Evolutionary conservation across 2,329 filamentous ascomycete species (phyloP).

Genomic region (Verticillium albo-atrum): DNA sequence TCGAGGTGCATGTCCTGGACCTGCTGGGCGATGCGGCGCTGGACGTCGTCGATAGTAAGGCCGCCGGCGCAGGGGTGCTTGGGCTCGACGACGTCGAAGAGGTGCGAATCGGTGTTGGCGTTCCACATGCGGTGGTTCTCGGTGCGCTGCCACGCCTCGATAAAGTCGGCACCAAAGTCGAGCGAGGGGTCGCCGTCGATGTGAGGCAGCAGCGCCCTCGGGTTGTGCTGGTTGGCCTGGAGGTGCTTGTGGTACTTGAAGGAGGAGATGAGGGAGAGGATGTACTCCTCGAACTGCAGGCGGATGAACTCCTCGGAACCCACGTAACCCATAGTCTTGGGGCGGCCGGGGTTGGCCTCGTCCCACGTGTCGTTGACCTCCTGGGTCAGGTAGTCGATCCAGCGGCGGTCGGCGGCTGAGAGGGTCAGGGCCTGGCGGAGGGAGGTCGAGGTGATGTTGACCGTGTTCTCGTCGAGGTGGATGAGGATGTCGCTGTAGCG

Average conservation of each 20-base stretch:
- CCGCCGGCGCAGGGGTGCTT: constrained; percentile 91
- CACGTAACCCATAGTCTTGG: constrained; percentile 92
- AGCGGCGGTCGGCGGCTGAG: constrained; percentile 82
- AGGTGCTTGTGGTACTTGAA: constrained; percentile 83
- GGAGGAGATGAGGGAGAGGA: constrained; percentile 80
- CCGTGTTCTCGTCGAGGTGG: constrained; percentile 85
- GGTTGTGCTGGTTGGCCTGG: constrained; percentile 45
- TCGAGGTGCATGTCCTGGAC: constrained; percentile 92
- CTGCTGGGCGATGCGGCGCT: constrained; percentile 83
- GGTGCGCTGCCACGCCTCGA: constrained; percentile 82
- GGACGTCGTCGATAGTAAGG: constrained; percentile 89
- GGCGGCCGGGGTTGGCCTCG: constrained; percentile 77
- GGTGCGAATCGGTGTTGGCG: constrained; percentile 71
- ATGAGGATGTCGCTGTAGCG: constrained; percentile 95
- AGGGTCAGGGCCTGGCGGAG: constrained; percentile 71
- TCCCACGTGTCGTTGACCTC: constrained; percentile 97
- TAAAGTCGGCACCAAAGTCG: constrained; percentile 81
- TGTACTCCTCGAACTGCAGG: constrained; percentile 94
- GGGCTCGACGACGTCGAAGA: constrained; percentile 93
- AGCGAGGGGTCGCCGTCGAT: constrained; percentile 77
- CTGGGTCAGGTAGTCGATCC: constrained; percentile 94
- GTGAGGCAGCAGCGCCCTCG: constrained; percentile 57
- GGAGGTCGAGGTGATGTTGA: constrained; percentile 78
- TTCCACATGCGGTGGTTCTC: constrained; percentile 92
- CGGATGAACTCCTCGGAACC: constrained; percentile 97